phyloP scores from a whole-genome alignment of 2,329 filamentous ascomycete genomes.

The Xylaria sp. region DNA sequence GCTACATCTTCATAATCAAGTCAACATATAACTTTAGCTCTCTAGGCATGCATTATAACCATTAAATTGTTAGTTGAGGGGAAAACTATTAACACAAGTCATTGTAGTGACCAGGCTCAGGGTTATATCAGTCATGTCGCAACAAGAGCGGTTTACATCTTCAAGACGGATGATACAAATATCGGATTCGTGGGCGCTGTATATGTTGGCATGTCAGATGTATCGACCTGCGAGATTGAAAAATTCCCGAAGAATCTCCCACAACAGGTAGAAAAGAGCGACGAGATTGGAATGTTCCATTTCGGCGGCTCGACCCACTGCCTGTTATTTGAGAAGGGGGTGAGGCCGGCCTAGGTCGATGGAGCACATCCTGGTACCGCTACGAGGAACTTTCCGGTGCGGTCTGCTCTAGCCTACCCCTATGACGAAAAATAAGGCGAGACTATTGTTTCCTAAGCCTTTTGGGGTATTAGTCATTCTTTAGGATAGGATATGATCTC shows the following conservation, averaged over 20 bases:
- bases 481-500: conserved; percentile 1
- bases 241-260: too few species aligned
- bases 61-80: neutral
- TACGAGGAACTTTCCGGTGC: conserved; percentile 23
- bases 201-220: too few species aligned
- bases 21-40: too few species aligned
- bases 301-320: too few species aligned
- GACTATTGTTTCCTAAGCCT: conserved; percentile 5
- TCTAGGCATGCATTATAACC: conserved; percentile 3
- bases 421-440: neutral
- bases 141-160: too few species aligned
- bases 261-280: too few species aligned
- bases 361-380: conserved; percentile 18
- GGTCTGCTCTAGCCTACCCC: conserved; percentile 26
- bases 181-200: too few species aligned
- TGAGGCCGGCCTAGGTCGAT: conserved; percentile 21
- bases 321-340: too few species aligned
- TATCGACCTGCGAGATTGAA: too few species aligned
- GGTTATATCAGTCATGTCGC: too few species aligned
- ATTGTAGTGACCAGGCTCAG: conserved; percentile 47
- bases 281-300: too few species aligned
- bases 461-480: conserved; percentile 8
- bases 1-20: neutral
- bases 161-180: too few species aligned
- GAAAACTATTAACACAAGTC: conserved; percentile 11